Conservation (phyloP, 495 filamentous ascomycete genomes). For the Monascus purpureus region DNA sequence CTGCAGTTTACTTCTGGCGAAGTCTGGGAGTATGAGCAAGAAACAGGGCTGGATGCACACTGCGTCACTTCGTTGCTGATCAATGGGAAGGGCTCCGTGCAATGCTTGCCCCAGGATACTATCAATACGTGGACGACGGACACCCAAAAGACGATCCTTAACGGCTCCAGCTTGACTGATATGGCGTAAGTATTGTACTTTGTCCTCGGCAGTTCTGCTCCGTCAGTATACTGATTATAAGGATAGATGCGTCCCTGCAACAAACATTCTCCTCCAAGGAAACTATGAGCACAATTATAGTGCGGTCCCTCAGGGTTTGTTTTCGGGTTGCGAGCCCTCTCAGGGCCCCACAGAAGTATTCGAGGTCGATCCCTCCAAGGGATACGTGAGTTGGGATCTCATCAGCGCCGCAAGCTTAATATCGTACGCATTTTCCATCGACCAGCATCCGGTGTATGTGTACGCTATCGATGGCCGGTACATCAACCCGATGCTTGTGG, state of each 20-base stretch:
- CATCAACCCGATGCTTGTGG: conserved; percentile 17
- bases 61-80: conserved; percentile 39
- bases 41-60: conserved; percentile 23
- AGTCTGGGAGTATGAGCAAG: conserved; percentile 21
- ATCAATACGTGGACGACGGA: conserved; percentile 21
- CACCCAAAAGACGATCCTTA: conserved; percentile 11
- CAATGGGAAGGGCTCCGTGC: conserved; percentile 40
- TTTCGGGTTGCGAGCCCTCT: conserved; percentile 18
- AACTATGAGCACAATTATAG: conserved; percentile 11
- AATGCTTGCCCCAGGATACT: conserved; percentile 24
- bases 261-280: conserved; percentile 5
- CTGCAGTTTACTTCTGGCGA: conserved; percentile 35
- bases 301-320: conserved; percentile 12
- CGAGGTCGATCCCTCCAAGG: conserved; percentile 9
- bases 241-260: conserved; percentile 13
- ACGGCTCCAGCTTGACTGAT: conserved; percentile 25
- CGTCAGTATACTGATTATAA: too few relatives aligned
- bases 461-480: conserved; percentile 31
- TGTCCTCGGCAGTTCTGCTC: too few relatives aligned
- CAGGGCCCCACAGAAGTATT: conserved; percentile 15
- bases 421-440: conserved; percentile 19
- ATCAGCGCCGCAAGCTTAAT: conserved; percentile 14
- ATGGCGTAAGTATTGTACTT: conserved; percentile 27
- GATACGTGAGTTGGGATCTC: conserved; percentile 21
- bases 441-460: conserved; percentile 27